Conservation (phyloP, 371 early-diverging fungal species). For the Rhizopus delemar region DNA sequence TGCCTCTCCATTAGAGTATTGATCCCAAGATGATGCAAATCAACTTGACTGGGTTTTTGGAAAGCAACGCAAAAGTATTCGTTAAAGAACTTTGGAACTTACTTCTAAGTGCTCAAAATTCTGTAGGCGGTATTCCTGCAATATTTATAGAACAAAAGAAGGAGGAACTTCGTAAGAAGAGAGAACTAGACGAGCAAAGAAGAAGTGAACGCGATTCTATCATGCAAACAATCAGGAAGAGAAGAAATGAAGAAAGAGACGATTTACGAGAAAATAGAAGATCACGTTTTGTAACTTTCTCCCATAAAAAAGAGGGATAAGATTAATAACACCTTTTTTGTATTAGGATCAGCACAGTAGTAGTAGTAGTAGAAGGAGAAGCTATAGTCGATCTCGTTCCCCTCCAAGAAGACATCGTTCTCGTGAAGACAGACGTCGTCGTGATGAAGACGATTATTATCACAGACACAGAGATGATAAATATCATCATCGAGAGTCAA, state of each 20-base stretch:
- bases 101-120: conserved; percentile 85
- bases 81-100: conserved; percentile 88
- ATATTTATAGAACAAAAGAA: conserved; percentile 84
- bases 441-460: conserved; percentile 7
- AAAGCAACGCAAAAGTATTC: conserved; percentile 78
- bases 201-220: conserved; percentile 37
- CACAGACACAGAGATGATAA: conserved; percentile 18
- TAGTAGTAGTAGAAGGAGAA: conserved; percentile 18
- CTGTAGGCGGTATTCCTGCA: conserved; percentile 83
- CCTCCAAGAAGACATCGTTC: conserved; percentile 33
- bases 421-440: conserved; percentile 24
- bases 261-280: conserved; percentile 25
- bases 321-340: not conserved
- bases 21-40: conserved; percentile 93
- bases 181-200: conserved; percentile 35
- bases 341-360: conserved; percentile 12
- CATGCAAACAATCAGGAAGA: conserved; percentile 46
- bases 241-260: conserved; percentile 27
- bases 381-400: conserved; percentile 26
- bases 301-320: not conserved
- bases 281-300: conserved; percentile 26
- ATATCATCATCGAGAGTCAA: conserved; percentile 14
- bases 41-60: conserved; percentile 93
- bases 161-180: conserved; percentile 65
- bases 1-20: conserved; percentile 47